Conservation (phyloP, 768 basidiomycete genomes). For the Kwoniella europaea region DNA sequence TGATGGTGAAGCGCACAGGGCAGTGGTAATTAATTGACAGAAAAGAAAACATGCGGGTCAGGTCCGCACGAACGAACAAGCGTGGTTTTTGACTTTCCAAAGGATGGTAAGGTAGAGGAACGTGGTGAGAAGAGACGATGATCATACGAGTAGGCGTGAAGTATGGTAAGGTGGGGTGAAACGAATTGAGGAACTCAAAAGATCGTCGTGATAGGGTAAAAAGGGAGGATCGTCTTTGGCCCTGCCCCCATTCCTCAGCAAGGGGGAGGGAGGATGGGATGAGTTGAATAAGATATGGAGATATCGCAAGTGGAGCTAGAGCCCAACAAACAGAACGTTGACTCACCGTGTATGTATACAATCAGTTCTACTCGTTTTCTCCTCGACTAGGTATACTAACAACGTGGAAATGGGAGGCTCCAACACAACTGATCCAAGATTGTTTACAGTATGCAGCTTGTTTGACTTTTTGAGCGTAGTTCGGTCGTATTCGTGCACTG, state of each 20-base stretch:
- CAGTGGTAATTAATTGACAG: not conserved
- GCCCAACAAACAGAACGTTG: not conserved
- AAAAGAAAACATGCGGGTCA: conserved; percentile 8
- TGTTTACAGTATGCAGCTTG: too few relatives aligned
- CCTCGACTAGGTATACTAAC: too few relatives aligned
- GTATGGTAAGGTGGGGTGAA: not conserved
- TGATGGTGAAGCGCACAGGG: not conserved
- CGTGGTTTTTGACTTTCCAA: not conserved
- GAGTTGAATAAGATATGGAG: not conserved
- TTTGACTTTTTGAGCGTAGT: too few relatives aligned
- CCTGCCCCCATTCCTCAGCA: not conserved
- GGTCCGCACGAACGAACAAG: not conserved
- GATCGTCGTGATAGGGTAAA: not conserved
- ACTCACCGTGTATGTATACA: too few relatives aligned
- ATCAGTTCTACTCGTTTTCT: too few relatives aligned
- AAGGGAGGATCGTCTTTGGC: not conserved
- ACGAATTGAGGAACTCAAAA: not conserved
- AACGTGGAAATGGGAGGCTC: too few relatives aligned
- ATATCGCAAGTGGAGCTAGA: not conserved
- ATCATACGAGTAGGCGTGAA: not conserved
- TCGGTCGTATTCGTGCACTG: too few relatives aligned
- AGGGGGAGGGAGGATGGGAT: not conserved
- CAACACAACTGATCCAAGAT: too few relatives aligned
- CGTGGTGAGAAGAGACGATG: not conserved
- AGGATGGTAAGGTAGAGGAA: not conserved